Evolutionary conservation across 2,329 filamentous ascomycete genomes (phyloP), one percentile per base, ranked within the genome.

Genomic region (Byssochlamys sp.): DNA sequence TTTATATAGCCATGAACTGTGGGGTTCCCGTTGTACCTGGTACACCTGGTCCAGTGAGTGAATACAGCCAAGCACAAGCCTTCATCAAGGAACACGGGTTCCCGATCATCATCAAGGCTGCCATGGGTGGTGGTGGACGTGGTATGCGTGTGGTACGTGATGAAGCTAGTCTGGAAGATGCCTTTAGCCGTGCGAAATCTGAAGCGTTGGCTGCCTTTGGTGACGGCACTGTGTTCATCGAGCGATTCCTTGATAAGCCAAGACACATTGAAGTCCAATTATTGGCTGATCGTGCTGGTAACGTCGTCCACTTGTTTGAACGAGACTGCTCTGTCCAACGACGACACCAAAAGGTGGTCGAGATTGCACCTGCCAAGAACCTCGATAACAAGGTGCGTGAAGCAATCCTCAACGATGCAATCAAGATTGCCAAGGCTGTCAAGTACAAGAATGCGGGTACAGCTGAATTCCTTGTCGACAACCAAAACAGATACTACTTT

Each of bases 181-280:
- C 85, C 51, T 97, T 99, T 70, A 90, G 96, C 78, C 86, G 94
- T 72, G 94, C 94, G 63, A 96, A 92, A 53, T 99, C 94, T 61
- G 94, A 99, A 80, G 94, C 94, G 67, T 94, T 95, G 79, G 91
- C 91, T 58, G 90, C 94, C 62, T 99, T 99, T 70, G 94, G 94
- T 66, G 96, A 99, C 77, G 94, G 94, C 68, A 99, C 94, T 55
- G 92, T 97, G 75, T 99, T 99, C 73, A 91, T 99, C 61, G 94
- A 99, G 82, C 87, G 94, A 66, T 99, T 99, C 85, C 84, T 99
- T 58, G 91, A 99, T 83, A 91, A 88, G 78, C 94, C 94, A 67
- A 99, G 97, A 86, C 94, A 99, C 78, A 97, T 99, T 71, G 94
- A 99, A 77, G 94, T 99, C 60, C 94, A 99, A 79, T 84, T 99